Evolutionary conservation across 768 basidiomycete species (phyloP), one percentile per base, ranked within the genome.

Genomic region (Hypholoma sublateritium): DNA sequence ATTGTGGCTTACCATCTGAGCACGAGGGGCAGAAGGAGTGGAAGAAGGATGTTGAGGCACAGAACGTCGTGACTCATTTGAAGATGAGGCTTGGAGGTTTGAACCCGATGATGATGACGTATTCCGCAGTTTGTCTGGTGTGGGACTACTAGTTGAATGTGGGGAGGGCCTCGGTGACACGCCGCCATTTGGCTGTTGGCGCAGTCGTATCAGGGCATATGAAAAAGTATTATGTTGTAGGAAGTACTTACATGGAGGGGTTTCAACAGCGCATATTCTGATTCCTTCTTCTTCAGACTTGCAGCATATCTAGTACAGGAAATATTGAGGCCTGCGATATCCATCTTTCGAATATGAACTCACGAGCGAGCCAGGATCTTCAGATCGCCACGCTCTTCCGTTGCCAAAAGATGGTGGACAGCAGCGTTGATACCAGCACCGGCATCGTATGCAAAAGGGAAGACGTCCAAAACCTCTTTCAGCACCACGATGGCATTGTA

Each of bases 401-500:
- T 83, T 62, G 86, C 85, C 19, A 92, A 64, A 60, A 92, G 82
- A 25, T 78, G 77, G 62, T 88, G 81, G 60, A 95, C 82, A 4
- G 84, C 81, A 19, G 69, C 70, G 61, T 86, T 80, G 43, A 93
- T 78, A 39, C 70, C 72, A 9, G 74, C 65, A 12, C 88, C 91
- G 24, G 77, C 75, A 53, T 78, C 81, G 43, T 74, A 73, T 16
- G 85, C 81, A 9, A 90, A 67, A 24, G 96, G 96, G 73, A 97
- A 97, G 49, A 92, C 88, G 1, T 91, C 88, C 28, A 95, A 80
- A 19, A 98, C 84, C 69, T 97, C 93, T 66, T 95, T 93, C 60
- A 97, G 78, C 25, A 99, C 87, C 37, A 95, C 84, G 71, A 98
- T 91, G n/a, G 93, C 83, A 67, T 99, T 99, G 72, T 96, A 95